Conservation (phyloP, 1,284 basidiomycete genomes). For the Pyrrhoderma noxium region DNA sequence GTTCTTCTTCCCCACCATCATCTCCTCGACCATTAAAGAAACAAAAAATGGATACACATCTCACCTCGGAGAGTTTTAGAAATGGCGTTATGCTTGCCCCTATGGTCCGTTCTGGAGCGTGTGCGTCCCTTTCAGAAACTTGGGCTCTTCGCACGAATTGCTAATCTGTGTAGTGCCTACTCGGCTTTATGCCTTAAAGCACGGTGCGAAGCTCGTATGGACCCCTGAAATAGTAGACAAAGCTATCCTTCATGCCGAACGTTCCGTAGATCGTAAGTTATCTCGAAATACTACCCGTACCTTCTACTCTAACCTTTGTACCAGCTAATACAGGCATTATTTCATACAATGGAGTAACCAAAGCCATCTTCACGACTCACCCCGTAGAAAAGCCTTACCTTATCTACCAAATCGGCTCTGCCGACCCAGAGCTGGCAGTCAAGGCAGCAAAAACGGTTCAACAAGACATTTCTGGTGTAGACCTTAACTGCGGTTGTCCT, state of each 20-base stretch:
- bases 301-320: constrained; percentile 1
- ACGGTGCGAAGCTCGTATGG: constrained; percentile 96
- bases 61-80: constrained; percentile 62
- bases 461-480: constrained; percentile 89
- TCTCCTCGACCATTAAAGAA: constrained; percentile 44
- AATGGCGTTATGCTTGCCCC: constrained; percentile 86
- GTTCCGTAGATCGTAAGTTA: constrained; percentile 77
- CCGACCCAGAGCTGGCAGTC: constrained; percentile 85
- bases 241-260: constrained; percentile 82
- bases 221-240: constrained; percentile 95
- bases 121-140: constrained; percentile 40
- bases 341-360: constrained; percentile 76
- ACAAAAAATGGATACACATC: constrained; percentile 40
- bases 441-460: constrained; percentile 84
- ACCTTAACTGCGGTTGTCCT: constrained; percentile 93
- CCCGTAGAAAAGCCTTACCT: constrained; percentile 90
- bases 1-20: constrained; percentile 32
- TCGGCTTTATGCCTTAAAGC: constrained; percentile 81
- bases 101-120: constrained; percentile 89
- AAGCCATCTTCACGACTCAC: constrained; percentile 88
- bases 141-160: constrained; percentile 10
- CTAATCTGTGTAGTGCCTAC: constrained; percentile 56
- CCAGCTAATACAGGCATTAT: constrained; percentile 83
- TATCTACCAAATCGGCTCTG: constrained; percentile 89
- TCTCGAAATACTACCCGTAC: neutral